phyloP scores from a whole-genome alignment of 139 green algal species.

The Chlorella sorokiniana region DNA sequence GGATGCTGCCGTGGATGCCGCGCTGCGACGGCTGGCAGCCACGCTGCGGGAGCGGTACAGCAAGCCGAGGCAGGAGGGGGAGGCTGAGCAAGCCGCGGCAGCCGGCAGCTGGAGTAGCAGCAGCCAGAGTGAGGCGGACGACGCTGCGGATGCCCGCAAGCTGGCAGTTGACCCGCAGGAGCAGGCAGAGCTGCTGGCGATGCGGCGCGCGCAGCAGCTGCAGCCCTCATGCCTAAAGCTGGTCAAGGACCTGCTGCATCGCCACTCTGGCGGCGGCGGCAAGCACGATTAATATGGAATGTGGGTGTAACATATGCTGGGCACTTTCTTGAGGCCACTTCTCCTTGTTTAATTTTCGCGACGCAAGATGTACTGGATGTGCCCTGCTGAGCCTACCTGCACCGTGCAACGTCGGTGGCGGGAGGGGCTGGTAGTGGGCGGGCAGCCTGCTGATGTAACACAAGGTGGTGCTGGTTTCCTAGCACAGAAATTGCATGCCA shows the following conservation, averaged over 20 bases:
- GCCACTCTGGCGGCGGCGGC: neutral
- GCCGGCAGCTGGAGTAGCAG: neutral
- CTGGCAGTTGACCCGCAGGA: neutral
- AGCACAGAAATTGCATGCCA: too few species aligned
- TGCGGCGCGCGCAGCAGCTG: slow-evolving; percentile 6
- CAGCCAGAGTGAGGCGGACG: neutral
- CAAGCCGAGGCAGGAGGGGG: slow-evolving; percentile 1
- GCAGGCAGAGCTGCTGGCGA: slow-evolving; percentile 25
- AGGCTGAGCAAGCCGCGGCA: neutral
- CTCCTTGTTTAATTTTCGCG: neutral
- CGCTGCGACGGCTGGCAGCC: slow-evolving; percentile 11
- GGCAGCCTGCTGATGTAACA: neutral
- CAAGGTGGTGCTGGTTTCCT: too few species aligned
- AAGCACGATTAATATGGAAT: slow-evolving; percentile 24
- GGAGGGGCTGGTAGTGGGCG: neutral
- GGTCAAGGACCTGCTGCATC: slow-evolving; percentile 37
- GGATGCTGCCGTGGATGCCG: neutral
- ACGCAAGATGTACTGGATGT: neutral
- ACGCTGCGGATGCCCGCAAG: slow-evolving; percentile 8
- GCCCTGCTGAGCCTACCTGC: neutral
- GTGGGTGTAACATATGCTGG: neutral
- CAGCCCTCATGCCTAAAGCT: slow-evolving; percentile 38
- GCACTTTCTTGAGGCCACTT: neutral
- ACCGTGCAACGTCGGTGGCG: too few species aligned
- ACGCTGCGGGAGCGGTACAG: slow-evolving; percentile 23